Evolutionary conservation across 2,329 filamentous ascomycete genomes (phyloP).

Genomic region (Lojkania enalia): DNA sequence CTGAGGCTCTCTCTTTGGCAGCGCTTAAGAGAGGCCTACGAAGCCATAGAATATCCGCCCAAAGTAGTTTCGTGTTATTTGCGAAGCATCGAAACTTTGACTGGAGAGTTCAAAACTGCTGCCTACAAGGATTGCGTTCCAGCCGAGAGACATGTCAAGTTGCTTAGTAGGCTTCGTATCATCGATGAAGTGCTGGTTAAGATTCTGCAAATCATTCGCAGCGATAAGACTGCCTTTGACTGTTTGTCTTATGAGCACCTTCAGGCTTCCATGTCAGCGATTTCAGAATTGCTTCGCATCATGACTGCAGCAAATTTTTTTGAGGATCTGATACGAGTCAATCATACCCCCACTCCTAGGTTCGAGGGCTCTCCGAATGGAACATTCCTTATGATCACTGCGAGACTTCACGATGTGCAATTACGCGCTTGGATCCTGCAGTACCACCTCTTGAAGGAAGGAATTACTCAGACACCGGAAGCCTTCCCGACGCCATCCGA

Average conservation of each 20-base stretch:
- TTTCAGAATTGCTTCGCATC: slow-evolving; percentile 72
- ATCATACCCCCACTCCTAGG: slow-evolving; percentile 66
- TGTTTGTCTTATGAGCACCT: slow-evolving; percentile 82
- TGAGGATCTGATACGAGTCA: slow-evolving; percentile 83
- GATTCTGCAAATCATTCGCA: slow-evolving; percentile 66
- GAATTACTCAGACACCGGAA: slow-evolving; percentile 66
- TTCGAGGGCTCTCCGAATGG: slow-evolving; percentile 54
- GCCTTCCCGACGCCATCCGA: slow-evolving; percentile 68
- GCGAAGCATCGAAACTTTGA: slow-evolving; percentile 80
- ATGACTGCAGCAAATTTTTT: slow-evolving; percentile 79
- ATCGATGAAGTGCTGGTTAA: slow-evolving; percentile 76
- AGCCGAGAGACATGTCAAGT: slow-evolving; percentile 67
- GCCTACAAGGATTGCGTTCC: slow-evolving; percentile 59
- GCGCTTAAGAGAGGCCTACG: slow-evolving; percentile 86
- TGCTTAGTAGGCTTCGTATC: slow-evolving; percentile 77
- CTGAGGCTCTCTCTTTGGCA: slow-evolving; percentile 88
- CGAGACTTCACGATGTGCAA: slow-evolving; percentile 82
- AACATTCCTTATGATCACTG: slow-evolving; percentile 56
- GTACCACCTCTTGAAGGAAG: slow-evolving; percentile 78
- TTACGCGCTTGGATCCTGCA: slow-evolving; percentile 85
- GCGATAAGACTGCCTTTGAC: slow-evolving; percentile 72
- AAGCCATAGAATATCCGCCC: slow-evolving; percentile 78
- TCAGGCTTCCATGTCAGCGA: slow-evolving; percentile 68
- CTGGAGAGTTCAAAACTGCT: slow-evolving; percentile 67
- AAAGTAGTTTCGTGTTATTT: slow-evolving; percentile 89